phyloP scores from a whole-genome alignment of 331 rosid species.

The Pyrus hybrid region DNA sequence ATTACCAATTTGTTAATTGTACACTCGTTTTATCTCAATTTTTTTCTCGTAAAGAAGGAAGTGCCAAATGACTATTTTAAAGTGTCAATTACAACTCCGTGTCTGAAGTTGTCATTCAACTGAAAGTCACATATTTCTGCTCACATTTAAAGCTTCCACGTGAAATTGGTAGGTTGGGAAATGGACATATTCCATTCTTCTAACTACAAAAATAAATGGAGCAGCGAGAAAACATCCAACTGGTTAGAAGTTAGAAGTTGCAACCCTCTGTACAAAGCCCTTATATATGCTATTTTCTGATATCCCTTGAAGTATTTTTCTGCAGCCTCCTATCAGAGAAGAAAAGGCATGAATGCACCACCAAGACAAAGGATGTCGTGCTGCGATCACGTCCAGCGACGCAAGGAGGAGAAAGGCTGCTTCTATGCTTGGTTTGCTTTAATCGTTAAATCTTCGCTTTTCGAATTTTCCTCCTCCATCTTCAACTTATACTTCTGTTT shows the following conservation, averaged over 20 bases:
- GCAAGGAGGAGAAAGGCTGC: slow-evolving; percentile 45
- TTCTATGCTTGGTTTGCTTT: slow-evolving; percentile 40
- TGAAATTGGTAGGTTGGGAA: neutral
- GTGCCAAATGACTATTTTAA: too few species aligned
- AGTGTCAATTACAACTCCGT: too few species aligned
- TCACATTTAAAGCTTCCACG: too few species aligned
- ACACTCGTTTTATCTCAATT: too few species aligned
- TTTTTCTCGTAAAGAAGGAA: too few species aligned
- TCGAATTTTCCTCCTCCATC: neutral
- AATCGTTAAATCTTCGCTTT: neutral
- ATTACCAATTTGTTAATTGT: too few species aligned
- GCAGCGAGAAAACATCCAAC: neutral
- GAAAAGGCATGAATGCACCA: slow-evolving; percentile 31
- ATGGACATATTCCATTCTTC: slow-evolving; percentile 3
- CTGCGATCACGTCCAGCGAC: slow-evolving; percentile 28
- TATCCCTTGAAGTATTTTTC: neutral
- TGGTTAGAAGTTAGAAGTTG: too few species aligned
- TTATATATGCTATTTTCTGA: neutral
- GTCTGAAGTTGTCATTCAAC: too few species aligned
- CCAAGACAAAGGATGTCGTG: slow-evolving; percentile 34
- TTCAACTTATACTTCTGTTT: neutral
- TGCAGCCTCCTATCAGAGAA: neutral
- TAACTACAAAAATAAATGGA: slow-evolving; percentile 40
- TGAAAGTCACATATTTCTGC: too few species aligned
- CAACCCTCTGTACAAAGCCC: neutral